Percentiles rank a stretch among this genome's conserved stretches.
These are phyloP conservation scores for Podaxis sp. DNA, from an alignment of 768 basidiomycete genomes.

Conservation along the genomic window DNA sequence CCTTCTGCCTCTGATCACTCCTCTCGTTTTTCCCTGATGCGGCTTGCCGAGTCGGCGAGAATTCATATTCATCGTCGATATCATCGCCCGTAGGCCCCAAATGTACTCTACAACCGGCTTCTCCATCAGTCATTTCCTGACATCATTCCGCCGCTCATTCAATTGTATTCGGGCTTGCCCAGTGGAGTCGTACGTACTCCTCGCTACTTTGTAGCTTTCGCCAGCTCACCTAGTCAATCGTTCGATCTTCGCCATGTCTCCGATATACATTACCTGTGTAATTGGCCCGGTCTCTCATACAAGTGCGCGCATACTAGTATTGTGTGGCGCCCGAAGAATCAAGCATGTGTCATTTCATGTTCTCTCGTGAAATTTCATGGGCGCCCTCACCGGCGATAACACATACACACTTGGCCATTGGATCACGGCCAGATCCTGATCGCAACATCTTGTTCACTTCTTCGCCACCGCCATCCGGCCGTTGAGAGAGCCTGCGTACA, in stretches of 20 bases:
- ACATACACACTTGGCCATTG: background rate
- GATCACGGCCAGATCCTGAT: constrained; percentile 15
- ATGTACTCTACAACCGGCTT: constrained; percentile 9
- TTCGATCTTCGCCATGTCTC: background rate
- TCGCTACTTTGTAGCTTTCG: constrained; percentile 1
- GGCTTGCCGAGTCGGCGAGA: constrained; percentile 12
- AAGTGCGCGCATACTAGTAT: background rate
- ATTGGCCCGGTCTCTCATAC: background rate
- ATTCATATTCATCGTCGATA: constrained; percentile 13
- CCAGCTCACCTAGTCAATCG: constrained; percentile 1
- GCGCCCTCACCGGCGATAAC: constrained; percentile 9
- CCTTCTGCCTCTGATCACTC: constrained; percentile 6
- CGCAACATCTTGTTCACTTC: constrained; percentile 2
- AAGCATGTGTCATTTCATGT: constrained; percentile 2
- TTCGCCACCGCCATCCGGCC: constrained; percentile 14
- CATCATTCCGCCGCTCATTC: constrained; percentile 17
- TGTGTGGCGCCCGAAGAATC: constrained; percentile 1
- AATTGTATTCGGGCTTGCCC: constrained; percentile 12
- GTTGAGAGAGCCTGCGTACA: constrained; percentile 5
- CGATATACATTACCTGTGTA: background rate
- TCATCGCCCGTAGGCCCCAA: constrained; percentile 16
- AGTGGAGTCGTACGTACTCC: constrained; percentile 14
- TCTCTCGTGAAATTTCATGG: constrained; percentile 11
- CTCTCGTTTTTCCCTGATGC: constrained; percentile 10
- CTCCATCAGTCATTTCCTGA: constrained; percentile 23